phyloP scores from a whole-genome alignment of 2,329 filamentous ascomycete species.

The Cladosporium colombiae region DNA sequence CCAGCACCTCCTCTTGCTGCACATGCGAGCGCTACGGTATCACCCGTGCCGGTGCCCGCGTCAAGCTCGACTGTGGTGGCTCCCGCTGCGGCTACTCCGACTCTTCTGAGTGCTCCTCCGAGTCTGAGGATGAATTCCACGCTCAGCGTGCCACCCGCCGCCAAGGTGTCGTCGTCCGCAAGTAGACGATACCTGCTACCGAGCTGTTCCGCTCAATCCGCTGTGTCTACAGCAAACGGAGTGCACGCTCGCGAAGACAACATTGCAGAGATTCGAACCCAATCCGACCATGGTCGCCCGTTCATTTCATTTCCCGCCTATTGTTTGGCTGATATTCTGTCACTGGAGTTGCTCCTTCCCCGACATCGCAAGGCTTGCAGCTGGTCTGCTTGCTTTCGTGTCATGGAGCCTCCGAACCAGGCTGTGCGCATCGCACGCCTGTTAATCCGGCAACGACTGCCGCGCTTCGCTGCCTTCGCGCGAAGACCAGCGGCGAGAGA shows the following conservation, averaged over 20 bases:
- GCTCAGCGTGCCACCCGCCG: slow-evolving; percentile 43
- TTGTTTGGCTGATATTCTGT: slow-evolving; percentile 17
- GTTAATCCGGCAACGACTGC: slow-evolving; percentile 13
- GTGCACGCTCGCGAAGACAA: not conserved
- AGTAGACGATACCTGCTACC: slow-evolving; percentile 18
- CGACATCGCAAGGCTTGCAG: slow-evolving; percentile 8
- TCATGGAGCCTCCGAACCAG: slow-evolving; percentile 15
- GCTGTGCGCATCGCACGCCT: not conserved
- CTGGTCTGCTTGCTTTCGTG: slow-evolving; percentile 16
- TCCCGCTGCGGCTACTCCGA: slow-evolving; percentile 80
- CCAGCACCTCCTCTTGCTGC: slow-evolving; percentile 62
- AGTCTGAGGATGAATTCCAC: slow-evolving; percentile 58
- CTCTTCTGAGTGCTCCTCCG: slow-evolving; percentile 68
- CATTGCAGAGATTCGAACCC: slow-evolving; percentile 7
- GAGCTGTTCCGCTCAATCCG: not conserved
- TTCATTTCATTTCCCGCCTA: slow-evolving; percentile 17
- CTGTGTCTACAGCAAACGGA: not conserved
- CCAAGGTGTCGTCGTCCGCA: slow-evolving; percentile 48
- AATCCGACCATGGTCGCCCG: slow-evolving; percentile 11
- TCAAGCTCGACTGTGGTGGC: slow-evolving; percentile 95
- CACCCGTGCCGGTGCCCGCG: slow-evolving; percentile 82
- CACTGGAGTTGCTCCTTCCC: not conserved
- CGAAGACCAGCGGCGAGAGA: slow-evolving; percentile 7
- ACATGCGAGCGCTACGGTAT: slow-evolving; percentile 96
- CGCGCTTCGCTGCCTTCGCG: slow-evolving; percentile 17